These are phyloP conservation scores for Vaccinium corymbosum DNA, from an alignment of 148 eudicot genomes.

Conservation along the genomic window DNA sequence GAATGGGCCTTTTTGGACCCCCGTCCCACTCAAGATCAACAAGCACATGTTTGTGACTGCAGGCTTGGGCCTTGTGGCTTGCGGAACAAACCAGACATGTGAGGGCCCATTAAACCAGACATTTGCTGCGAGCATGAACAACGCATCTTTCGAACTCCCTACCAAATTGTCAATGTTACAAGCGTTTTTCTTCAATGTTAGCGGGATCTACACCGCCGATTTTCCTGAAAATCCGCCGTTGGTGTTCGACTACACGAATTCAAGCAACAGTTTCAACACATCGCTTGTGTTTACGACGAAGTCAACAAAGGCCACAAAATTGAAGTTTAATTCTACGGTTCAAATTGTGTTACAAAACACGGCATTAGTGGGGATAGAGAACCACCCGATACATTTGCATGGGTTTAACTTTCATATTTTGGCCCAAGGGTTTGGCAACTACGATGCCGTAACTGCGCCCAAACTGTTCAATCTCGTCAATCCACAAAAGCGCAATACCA, in stretches of 20 bases:
- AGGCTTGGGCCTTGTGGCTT: conserved; percentile 49
- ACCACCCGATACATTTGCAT: conserved; percentile 79
- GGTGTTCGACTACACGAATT: conserved; percentile 54
- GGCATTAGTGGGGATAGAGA: conserved; percentile 39
- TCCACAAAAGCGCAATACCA: background rate
- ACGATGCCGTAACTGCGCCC: conserved; percentile 11
- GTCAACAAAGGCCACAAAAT: conserved; percentile 57
- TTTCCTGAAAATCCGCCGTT: conserved; percentile 51
- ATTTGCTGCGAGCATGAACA: conserved; percentile 60
- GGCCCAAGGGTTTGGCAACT: conserved; percentile 74
- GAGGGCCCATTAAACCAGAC: conserved; percentile 34
- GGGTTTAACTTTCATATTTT: conserved; percentile 63
- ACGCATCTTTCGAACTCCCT: conserved; percentile 46
- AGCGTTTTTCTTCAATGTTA: conserved; percentile 33
- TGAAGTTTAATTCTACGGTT: conserved; percentile 54
- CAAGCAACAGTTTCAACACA: conserved; percentile 29
- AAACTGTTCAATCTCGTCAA: background rate
- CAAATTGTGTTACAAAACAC: conserved; percentile 71
- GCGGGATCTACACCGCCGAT: conserved; percentile 51
- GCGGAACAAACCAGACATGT: conserved; percentile 45
- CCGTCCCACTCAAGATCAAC: conserved; percentile 32
- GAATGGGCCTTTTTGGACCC: conserved; percentile 42
- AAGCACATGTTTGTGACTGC: conserved; percentile 58
- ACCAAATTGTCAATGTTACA: conserved; percentile 40
- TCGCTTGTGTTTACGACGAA: conserved; percentile 32